Percentiles rank a stretch among this genome's conserved stretches.
Evolutionary conservation across 2,329 filamentous ascomycete genomes (phyloP).

Genomic region (Nothophaeocryptopus gaeumannii): DNA sequence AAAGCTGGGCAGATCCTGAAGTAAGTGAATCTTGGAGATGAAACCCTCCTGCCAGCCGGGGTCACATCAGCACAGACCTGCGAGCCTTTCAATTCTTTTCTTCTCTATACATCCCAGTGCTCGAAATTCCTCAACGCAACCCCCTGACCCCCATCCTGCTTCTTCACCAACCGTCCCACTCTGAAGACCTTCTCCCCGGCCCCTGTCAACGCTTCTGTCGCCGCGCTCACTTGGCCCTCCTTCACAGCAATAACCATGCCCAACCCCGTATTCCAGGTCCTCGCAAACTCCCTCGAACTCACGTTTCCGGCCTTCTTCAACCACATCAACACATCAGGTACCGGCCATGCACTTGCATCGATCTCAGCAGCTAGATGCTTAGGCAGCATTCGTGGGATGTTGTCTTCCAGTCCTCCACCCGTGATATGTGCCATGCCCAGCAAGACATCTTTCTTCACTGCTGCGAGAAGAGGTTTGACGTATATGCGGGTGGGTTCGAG

Average conservation of each 20-base stretch:
- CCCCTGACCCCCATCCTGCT: slow-evolving; percentile 49
- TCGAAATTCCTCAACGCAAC: slow-evolving; percentile 63
- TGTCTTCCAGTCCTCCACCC: slow-evolving; percentile 87
- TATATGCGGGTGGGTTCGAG: slow-evolving; percentile 93
- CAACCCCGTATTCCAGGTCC: slow-evolving; percentile 91
- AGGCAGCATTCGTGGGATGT: slow-evolving; percentile 91
- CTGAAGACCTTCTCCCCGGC: slow-evolving; percentile 74
- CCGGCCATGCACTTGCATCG: slow-evolving; percentile 70
- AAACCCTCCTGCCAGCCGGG: too few relatives aligned
- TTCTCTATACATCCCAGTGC: slow-evolving; percentile 22
- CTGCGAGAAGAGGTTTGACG: slow-evolving; percentile 66
- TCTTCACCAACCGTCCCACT: slow-evolving; percentile 68
- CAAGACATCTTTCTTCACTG: slow-evolving; percentile 61
- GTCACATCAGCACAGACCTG: neutral
- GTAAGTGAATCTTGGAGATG: too few relatives aligned
- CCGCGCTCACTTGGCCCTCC: slow-evolving; percentile 59
- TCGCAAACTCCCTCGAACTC: slow-evolving; percentile 73
- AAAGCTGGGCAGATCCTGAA: too few relatives aligned
- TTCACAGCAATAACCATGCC: slow-evolving; percentile 90
- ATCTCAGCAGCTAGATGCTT: slow-evolving; percentile 73
- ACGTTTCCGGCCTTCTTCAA: slow-evolving; percentile 73
- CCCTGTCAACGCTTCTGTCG: slow-evolving; percentile 59
- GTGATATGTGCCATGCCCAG: slow-evolving; percentile 98
- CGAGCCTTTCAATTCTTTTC: neutral
- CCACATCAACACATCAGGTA: slow-evolving; percentile 82